phyloP scores from a whole-genome alignment of 1,139 yeast genomes.

The Pichia terricola region DNA sequence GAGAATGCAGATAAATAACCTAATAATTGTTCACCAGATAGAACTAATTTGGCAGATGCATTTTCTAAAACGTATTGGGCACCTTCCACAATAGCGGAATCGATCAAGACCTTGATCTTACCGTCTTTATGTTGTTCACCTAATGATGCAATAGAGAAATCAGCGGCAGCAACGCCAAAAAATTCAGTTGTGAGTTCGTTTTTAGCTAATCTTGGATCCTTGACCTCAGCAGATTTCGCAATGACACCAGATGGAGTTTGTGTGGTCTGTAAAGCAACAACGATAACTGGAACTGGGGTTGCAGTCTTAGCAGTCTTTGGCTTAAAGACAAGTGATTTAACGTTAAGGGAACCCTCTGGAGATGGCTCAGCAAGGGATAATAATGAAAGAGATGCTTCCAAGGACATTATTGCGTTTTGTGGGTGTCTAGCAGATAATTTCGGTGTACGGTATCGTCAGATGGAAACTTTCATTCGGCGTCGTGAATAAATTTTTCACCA shows the following conservation, averaged over 20 bases:
- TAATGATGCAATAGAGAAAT: constrained; percentile 56
- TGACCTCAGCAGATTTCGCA: constrained; percentile 60
- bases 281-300: constrained; percentile 72
- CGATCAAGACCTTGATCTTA: constrained; percentile 60
- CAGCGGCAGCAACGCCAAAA: constrained; percentile 55
- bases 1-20: constrained; percentile 56
- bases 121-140: constrained; percentile 40
- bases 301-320: constrained; percentile 86
- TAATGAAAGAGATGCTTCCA: constrained; percentile 45
- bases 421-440: not conserved
- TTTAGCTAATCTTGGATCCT: constrained; percentile 83
- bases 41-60: constrained; percentile 46
- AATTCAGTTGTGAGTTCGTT: constrained; percentile 66
- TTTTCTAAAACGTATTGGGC: constrained; percentile 50
- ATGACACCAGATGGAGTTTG: constrained; percentile 58
- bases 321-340: constrained; percentile 74
- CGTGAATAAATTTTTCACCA: too few species aligned
- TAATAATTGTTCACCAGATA: constrained; percentile 42
- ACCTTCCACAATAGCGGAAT: constrained; percentile 37
- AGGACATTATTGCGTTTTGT: constrained; percentile 31
- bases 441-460: too few species aligned
- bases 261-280: constrained; percentile 65
- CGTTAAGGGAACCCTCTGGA: constrained; percentile 34
- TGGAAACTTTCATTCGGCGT: too few species aligned
- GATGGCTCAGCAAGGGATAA: constrained; percentile 43